A percentile compares a stretch with the other conserved stretches of the same genome.
These are phyloP conservation scores for Berkeleyomyces basicola DNA, from an alignment of 2,329 filamentous ascomycete genomes.

Conservation along the genomic window DNA sequence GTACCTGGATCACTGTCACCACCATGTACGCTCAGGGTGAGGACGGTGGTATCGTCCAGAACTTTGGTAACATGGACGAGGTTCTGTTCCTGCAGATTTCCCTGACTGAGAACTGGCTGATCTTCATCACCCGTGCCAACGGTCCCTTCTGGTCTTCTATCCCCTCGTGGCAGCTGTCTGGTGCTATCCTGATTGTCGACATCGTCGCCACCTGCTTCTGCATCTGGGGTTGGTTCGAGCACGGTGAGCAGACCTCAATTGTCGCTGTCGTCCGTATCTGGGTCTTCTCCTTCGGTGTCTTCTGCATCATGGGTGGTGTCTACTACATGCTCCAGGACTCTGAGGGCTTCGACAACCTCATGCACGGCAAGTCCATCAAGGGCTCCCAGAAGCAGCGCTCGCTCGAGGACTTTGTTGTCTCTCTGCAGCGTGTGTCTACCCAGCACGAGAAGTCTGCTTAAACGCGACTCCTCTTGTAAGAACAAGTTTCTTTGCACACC, in stretches of 20 bases:
- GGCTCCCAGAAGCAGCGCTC: constrained; percentile 68
- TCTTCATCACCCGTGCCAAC: constrained; percentile 89
- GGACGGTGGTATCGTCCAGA: constrained; percentile 74
- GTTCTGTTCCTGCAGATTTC: constrained; percentile 83
- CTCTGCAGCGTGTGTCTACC: constrained; percentile 75
- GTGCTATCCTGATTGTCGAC: constrained; percentile 67
- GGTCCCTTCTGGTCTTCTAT: constrained; percentile 83
- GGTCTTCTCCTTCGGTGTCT: constrained; percentile 82
- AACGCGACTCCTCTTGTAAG: constrained; percentile 15
- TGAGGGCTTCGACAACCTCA: constrained; percentile 72
- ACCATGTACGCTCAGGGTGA: constrained; percentile 55
- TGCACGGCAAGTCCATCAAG: constrained; percentile 79
- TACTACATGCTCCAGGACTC: constrained; percentile 68
- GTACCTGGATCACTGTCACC: constrained; percentile 78
- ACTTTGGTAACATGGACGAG: constrained; percentile 65
- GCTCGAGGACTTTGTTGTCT: constrained; percentile 82
- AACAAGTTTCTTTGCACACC: not conserved
- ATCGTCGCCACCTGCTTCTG: constrained; percentile 73
- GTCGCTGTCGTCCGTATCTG: constrained; percentile 77
- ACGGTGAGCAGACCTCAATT: constrained; percentile 49
- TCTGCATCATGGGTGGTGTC: constrained; percentile 62
- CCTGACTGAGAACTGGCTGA: constrained; percentile 87
- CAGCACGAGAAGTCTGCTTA: constrained; percentile 82
- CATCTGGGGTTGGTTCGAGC: constrained; percentile 67
- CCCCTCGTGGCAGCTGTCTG: constrained; percentile 68